Conservation (phyloP, 2,329 filamentous ascomycete species). For the Aureobasidium leucospermi region DNA sequence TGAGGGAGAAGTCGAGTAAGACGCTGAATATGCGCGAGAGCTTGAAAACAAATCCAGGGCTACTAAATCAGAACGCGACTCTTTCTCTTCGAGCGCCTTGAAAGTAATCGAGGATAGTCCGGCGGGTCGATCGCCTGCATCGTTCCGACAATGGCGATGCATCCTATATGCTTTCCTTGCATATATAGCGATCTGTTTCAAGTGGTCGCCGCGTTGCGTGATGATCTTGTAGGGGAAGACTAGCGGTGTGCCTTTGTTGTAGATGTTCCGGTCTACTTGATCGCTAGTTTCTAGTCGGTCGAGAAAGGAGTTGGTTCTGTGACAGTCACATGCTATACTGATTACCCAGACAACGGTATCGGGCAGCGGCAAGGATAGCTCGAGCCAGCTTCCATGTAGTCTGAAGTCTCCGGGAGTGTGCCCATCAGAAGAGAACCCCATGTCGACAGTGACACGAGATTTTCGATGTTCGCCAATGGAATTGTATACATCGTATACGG, state of each 20-base stretch:
- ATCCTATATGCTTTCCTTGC: background rate
- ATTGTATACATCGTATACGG: background rate
- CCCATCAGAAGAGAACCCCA: background rate
- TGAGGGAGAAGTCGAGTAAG: background rate
- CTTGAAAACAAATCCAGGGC: background rate
- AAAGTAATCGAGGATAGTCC: conserved; percentile 1
- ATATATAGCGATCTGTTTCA: background rate
- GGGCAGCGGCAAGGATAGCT: background rate
- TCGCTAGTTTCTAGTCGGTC: background rate
- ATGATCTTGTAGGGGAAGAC: background rate
- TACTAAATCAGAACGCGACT: background rate
- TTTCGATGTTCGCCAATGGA: background rate
- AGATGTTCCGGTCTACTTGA: background rate
- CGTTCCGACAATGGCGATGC: conserved; percentile 1
- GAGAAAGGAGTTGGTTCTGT: background rate
- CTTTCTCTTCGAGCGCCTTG: background rate
- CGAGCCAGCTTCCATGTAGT: conserved; percentile 3
- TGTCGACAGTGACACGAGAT: background rate
- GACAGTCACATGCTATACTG: background rate
- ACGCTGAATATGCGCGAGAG: background rate
- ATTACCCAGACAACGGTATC: background rate
- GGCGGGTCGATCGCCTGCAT: background rate
- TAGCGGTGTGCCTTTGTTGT: background rate
- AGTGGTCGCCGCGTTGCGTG: background rate
- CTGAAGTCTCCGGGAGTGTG: background rate